Percentiles rank a stretch among this genome's conserved stretches.
Conservation (phyloP, 2,329 filamentous ascomycete species). For the Aspergillus proliferans region DNA sequence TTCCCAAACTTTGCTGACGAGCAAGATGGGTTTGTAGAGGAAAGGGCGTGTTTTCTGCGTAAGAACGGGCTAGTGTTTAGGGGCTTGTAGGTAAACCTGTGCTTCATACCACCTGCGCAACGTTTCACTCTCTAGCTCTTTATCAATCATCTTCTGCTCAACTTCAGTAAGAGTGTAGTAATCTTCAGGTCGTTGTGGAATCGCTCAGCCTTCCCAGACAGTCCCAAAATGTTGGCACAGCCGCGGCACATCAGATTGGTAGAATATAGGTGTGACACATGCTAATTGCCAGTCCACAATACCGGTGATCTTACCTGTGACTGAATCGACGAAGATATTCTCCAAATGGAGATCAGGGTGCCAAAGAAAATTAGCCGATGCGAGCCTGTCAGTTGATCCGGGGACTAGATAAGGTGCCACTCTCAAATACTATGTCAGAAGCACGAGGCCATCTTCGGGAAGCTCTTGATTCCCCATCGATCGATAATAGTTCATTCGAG, state of each 20-base stretch:
- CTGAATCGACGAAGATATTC: no score
- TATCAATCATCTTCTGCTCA: constrained; percentile 21
- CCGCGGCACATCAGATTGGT: not conserved
- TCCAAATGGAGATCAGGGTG: constrained; percentile 8
- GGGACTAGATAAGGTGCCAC: constrained; percentile 17
- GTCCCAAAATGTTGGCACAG: not conserved
- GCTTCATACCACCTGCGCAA: constrained; percentile 27
- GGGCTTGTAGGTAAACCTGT: no score
- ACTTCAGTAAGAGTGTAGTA: constrained; percentile 19
- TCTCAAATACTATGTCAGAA: constrained; percentile 20
- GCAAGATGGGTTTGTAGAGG: no score
- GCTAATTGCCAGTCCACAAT: no score
- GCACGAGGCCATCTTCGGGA: constrained; percentile 16
- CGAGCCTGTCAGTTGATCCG: not conserved
- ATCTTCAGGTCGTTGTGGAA: constrained; percentile 15
- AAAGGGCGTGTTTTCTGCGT: no score
- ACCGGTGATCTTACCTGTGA: no score
- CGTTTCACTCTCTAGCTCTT: constrained; percentile 26
- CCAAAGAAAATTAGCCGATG: constrained; percentile 18
- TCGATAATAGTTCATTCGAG: constrained; percentile 22
- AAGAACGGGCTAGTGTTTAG: no score
- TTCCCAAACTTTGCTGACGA: no score
- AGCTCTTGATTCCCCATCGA: constrained; percentile 14
- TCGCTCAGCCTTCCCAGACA: no score
- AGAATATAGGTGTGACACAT: no score